Conservation (phyloP, 2,329 filamentous ascomycete genomes). For the Fusarium cyanostomum region DNA sequence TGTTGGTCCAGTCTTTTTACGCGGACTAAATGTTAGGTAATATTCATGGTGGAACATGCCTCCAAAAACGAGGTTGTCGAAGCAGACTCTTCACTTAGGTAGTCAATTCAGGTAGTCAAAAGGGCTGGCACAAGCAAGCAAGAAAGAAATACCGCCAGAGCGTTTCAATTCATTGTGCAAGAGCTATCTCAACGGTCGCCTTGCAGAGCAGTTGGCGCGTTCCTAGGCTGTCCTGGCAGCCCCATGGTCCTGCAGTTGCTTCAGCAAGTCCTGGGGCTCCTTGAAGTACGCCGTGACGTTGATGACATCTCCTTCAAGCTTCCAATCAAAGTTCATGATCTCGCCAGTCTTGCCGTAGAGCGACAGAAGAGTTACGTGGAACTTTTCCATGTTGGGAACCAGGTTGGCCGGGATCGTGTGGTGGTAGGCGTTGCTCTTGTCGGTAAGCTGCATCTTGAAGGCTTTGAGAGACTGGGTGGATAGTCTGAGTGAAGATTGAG, state of each 20-base stretch:
- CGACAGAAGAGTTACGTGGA: neutral
- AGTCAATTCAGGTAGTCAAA: too few species aligned
- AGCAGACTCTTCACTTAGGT: too few species aligned
- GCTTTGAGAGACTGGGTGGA: neutral
- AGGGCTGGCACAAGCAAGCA: too few species aligned
- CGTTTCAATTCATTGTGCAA: too few species aligned
- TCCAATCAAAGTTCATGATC: slow-evolving; percentile 2
- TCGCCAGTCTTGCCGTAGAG: neutral
- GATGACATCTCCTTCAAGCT: neutral
- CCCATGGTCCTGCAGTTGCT: slow-evolving; percentile 1
- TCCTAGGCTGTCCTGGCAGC: neutral
- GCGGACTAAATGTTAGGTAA: too few species aligned
- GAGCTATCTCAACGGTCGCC: too few species aligned
- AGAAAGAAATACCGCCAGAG: too few species aligned
- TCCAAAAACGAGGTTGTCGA: too few species aligned
- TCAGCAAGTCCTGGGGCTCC: neutral
- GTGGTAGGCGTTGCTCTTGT: neutral
- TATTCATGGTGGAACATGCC: too few species aligned
- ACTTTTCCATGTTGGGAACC: slow-evolving; percentile 2
- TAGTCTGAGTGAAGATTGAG: neutral
- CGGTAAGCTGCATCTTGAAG: slow-evolving; percentile 3
- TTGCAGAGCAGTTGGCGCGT: neutral
- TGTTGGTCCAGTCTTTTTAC: too few species aligned
- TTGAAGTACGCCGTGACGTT: neutral
- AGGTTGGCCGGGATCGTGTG: slow-evolving; percentile 3